Evolutionary conservation across 352 stramenopile species (phyloP), one percentile per base, ranked within the genome.

Genomic region (Globisporangium nodosum): DNA sequence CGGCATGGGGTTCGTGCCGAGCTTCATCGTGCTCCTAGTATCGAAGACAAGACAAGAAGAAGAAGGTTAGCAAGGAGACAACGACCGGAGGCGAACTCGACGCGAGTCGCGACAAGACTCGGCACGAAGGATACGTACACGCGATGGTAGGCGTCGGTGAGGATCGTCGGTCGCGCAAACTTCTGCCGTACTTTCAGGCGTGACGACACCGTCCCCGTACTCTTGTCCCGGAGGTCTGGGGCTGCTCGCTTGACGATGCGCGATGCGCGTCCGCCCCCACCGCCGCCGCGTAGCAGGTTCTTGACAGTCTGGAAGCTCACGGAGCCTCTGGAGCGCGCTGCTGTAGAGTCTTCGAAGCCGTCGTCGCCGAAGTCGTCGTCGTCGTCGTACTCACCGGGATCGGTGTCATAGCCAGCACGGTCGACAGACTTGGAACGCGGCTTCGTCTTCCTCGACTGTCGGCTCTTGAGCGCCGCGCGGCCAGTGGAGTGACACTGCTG

Each of bases 1-100:
- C 15, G 64, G 68, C 61, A 87, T 68, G 1, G 76, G 71, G 16
- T 69, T 83, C 18, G 79, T 88, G 3, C 81, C 81, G 15, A 91
- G 70, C 52, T 82, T 83, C 81, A 91, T 91, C 42, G 63, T 70
- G 61, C 75, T 89, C 77, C 81, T 88, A 54, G n/a, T 46, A 2
- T 3, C 18, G 43, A 37, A 15, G 49, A 30, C 40, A 45, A 57
- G 43, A 50, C 18, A 39, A 61, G 39, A 21, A 40, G 16, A 45
- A 21, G 27, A 39, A 20, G 16, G 43, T 42, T 18, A 5, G 31
- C 15, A 30, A 2, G 8, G 18, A 37, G 47, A 49, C 24, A 27
- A 27, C 24, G 24, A 27, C 24, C 24, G 24, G 24, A 27, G 24
- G 24, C 6, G 43, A 42, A 42, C 35, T 16, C 11, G 35, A 15